phyloP scores from a whole-genome alignment of 495 filamentous ascomycete species.

The Astrocystis sublimbata region DNA sequence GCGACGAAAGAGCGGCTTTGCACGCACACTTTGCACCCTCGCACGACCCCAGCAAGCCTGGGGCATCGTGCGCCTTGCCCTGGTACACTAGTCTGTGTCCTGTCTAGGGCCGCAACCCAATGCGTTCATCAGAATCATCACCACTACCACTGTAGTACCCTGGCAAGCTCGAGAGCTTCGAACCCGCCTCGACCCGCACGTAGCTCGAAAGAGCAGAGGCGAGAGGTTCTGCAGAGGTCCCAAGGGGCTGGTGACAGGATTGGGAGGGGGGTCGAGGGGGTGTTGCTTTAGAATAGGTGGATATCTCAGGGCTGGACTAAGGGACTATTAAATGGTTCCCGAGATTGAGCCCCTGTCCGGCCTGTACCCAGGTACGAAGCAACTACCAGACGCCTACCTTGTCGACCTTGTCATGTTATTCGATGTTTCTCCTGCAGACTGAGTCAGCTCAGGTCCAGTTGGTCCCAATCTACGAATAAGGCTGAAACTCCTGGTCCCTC shows the following conservation, averaged over 20 bases:
- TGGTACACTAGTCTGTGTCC: not conserved
- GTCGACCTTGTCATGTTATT: not conserved
- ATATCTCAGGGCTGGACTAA: constrained; percentile 5
- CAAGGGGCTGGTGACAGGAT: constrained; percentile 3
- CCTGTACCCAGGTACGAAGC: constrained; percentile 3
- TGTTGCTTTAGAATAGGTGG: constrained; percentile 10
- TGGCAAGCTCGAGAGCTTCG: not conserved
- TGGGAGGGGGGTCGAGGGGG: constrained; percentile 13
- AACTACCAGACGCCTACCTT: constrained; percentile 1
- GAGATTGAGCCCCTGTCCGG: not conserved
- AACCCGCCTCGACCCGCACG: not conserved
- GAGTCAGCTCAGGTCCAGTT: not conserved
- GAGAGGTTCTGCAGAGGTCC: too few relatives aligned
- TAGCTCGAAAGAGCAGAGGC: too few relatives aligned
- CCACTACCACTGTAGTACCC: not conserved
- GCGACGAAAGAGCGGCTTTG: constrained; percentile 17
- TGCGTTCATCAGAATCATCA: too few relatives aligned
- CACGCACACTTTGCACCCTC: not conserved
- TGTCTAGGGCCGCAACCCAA: too few relatives aligned
- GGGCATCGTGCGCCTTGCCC: constrained; percentile 8
- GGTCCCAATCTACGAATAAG: not conserved
- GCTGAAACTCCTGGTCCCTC: constrained; percentile 10
- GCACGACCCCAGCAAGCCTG: constrained; percentile 7
- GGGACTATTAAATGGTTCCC: constrained; percentile 12
- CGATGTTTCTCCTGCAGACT: not conserved